These are phyloP conservation scores for Umbelopsis sp. DNA, from an alignment of 192 early-diverging fungal species.

Conservation along the genomic window DNA sequence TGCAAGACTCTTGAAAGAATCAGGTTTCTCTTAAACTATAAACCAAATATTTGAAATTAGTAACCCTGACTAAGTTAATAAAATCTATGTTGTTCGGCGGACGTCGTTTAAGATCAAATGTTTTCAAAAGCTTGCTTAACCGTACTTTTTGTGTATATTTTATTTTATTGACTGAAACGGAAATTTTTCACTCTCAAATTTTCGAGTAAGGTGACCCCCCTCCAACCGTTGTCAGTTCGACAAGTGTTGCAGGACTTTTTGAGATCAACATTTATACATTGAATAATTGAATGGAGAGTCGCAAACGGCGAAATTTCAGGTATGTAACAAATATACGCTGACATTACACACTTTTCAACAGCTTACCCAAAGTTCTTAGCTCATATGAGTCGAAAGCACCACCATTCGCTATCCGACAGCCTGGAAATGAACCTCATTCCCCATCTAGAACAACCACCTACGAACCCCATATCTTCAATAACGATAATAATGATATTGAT, in stretches of 20 bases:
- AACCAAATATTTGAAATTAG: too few relatives aligned
- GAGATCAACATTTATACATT: background rate
- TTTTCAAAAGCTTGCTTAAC: too few relatives aligned
- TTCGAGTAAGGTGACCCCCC: too few relatives aligned
- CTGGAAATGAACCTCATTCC: background rate
- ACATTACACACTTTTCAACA: too few relatives aligned
- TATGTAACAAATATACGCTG: too few relatives aligned
- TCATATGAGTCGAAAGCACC: conserved; percentile 2
- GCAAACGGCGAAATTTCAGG: conserved; percentile 15
- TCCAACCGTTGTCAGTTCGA: background rate
- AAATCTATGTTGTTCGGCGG: too few relatives aligned
- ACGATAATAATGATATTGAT: background rate
- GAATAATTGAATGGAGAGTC: background rate
- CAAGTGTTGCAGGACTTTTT: background rate
- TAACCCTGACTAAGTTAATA: too few relatives aligned
- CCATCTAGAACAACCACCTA: background rate
- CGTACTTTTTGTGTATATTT: too few relatives aligned
- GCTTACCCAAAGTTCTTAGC: too few relatives aligned
- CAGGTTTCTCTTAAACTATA: conserved; percentile 50
- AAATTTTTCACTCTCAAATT: too few relatives aligned
- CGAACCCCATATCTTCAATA: background rate
- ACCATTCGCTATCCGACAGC: background rate
- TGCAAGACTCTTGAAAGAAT: conserved; percentile 69
- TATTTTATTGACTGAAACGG: too few relatives aligned
- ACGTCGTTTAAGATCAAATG: too few relatives aligned